These are phyloP conservation scores for Agapanthus africanus DNA, from an alignment of 106 monocot genomes.

Conservation along the genomic window DNA sequence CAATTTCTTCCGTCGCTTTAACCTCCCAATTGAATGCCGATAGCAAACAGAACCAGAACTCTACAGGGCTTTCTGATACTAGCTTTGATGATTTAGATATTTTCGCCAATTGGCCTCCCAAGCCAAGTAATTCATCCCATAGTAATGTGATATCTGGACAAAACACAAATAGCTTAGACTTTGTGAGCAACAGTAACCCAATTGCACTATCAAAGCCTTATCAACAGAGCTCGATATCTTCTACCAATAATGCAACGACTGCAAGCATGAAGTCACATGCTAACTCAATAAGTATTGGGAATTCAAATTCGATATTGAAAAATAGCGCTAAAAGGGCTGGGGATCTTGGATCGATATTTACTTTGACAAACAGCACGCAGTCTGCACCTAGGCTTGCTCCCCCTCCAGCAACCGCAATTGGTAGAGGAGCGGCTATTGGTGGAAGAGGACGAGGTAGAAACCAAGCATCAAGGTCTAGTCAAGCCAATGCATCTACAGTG, in stretches of 20 bases:
- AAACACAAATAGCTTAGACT: conserved; percentile 6
- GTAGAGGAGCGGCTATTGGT: conserved; percentile 1
- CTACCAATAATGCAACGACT: neutral
- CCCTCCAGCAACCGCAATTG: conserved; percentile 44
- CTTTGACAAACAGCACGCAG: conserved; percentile 22
- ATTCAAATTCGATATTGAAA: conserved; percentile 6
- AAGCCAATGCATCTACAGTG: conserved; percentile 7
- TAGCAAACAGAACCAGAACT: conserved; percentile 19
- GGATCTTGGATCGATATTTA: conserved; percentile 48
- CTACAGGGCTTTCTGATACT: conserved; percentile 18
- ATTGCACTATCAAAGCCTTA: conserved; percentile 19
- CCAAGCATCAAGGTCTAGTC: conserved; percentile 23
- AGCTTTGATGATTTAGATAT: conserved; percentile 82
- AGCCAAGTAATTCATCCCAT: conserved; percentile 28
- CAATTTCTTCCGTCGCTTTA: conserved; percentile 23
- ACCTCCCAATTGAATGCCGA: conserved; percentile 19
- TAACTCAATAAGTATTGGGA: conserved; percentile 11
- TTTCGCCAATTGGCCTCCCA: conserved; percentile 94
- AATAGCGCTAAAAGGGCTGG: conserved; percentile 12
- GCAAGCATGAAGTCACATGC: conserved; percentile 8
- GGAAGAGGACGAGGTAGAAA: conserved; percentile 52
- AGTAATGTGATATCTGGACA: conserved; percentile 20
- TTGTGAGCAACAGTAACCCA: conserved; percentile 19
- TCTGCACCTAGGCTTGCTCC: conserved; percentile 63
- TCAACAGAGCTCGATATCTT: conserved; percentile 12